Base-by-base conservation (phyloP, 2,329 filamentous ascomycete species). In the Alternaria viburni region DNA sequence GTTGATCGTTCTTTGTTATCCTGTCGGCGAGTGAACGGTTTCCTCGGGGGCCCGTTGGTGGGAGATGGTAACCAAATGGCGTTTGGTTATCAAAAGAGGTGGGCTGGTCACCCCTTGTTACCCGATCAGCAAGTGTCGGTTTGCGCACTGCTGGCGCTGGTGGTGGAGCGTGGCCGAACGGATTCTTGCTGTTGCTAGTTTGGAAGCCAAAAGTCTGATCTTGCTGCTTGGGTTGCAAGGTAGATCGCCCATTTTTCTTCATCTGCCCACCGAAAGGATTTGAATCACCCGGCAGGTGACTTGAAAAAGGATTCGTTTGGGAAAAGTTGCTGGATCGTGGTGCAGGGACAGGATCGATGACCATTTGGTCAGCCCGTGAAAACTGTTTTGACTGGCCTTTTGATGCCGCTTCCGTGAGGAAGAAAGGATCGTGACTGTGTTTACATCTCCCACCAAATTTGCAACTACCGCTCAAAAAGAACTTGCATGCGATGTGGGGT, bases 361-460 rank as follows among this genome's bases (percentile, higher is more conserved):
- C n/a, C 28, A 49, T 47, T 10, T 17, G 17, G 17, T 30, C 54
- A 23, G 8, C 4, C 8, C 6, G 25, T n/a, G 17, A 6, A n/a
- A 19, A 32, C 17, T 15, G 49, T 23, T 15, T 28, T 17, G 13
- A 28, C 13, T 36, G 28, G n/a, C 12, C 12, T 6, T 19, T n/a
- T 4, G 13, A 51, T 36, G 49, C 13, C 2, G 5, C 13, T 19
- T 32, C 49, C 23, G 17, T n/a, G n/a, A 43, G 23, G 17, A 62
- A 62, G 19, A 55, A 62, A 36, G 61, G 44, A 10, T 62, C 61
- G 17, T 62, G 61, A 17, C 61, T 62, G 15, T 44, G 23, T 12
- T 23, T 19, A 13, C 61, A 62, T 9, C 12, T 36, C 5, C 21
- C 32, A 4, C 32, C 43, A 23, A 47, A 13, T 19, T 4, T 55